These are phyloP conservation scores for Phytophthora sp. DNA, from an alignment of 352 stramenopile genomes.

Conservation along the genomic window DNA sequence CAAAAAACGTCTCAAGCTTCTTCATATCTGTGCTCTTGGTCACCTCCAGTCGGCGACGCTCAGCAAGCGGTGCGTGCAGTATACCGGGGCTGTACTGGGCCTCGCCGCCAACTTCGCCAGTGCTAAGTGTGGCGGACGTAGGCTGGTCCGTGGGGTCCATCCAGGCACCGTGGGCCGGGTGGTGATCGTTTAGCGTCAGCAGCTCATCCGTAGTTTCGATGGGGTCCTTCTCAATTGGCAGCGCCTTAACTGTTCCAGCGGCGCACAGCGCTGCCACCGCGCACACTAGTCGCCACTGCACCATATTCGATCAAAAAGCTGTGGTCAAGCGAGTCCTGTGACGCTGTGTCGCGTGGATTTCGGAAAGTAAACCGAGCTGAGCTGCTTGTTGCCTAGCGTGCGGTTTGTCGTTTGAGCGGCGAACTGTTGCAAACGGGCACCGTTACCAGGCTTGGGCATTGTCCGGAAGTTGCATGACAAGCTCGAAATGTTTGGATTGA, in stretches of 20 bases:
- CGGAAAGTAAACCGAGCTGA: conserved; percentile 19
- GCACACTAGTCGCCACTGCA: conserved; percentile 37
- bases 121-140: conserved; percentile 31
- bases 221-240: conserved; percentile 33
- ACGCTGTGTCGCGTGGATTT: conserved; percentile 30
- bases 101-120: conserved; percentile 5
- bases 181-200: conserved; percentile 33
- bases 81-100: conserved; percentile 13
- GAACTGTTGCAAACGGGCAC: conserved; percentile 18
- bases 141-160: background rate
- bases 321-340: conserved; percentile 2
- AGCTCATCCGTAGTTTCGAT: conserved; percentile 31
- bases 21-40: conserved; percentile 49
- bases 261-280: conserved; percentile 23
- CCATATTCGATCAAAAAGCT: conserved; percentile 33
- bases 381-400: conserved; percentile 33
- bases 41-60: conserved; percentile 42
- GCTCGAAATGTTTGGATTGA: conserved; percentile 23
- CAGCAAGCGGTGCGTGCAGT: background rate
- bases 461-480: conserved; percentile 13
- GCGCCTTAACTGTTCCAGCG: conserved; percentile 8
- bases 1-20: conserved; percentile 59
- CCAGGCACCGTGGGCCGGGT: conserved; percentile 39
- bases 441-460: conserved; percentile 15
- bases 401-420: conserved; percentile 41